Evolutionary conservation across 164 flowering plant species (phyloP), one percentile per base, ranked within the genome.

Genomic region (Annona squamosa): DNA sequence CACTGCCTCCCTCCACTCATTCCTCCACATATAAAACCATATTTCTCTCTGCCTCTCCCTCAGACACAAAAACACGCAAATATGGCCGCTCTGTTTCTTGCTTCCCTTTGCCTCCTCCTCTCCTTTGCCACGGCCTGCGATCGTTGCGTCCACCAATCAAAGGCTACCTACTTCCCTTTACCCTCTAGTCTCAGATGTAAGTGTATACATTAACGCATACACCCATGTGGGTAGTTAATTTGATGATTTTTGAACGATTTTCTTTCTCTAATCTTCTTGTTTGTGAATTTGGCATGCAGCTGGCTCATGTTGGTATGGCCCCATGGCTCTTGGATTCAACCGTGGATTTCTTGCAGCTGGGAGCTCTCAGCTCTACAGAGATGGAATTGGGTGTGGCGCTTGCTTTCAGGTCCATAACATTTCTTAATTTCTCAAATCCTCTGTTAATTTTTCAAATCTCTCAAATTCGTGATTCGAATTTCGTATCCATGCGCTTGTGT

Each of bases 301-400:
- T 80, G 99, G 97, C 64, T 89, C 97, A 18, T 95, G 99, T 81
- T 97, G 92, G 71, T 95, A 95, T 85, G 92, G 91, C 13, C 82
- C 94, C 44, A 63, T 85, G 79, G 99, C 96, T 57, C 7, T 83
- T 42, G 85, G 85, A 48, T 83, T 91, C 68, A 80, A 77, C 65
- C 80, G 80, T 12, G 97, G 94, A 62, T 71, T 80, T 68, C 67
- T 89, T 77, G 99, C 94, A 17, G 99, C 87, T 71, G 96, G 80
- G 73, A 83, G 78, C 75, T 74, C 94, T 74, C 79, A 87, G 9
- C 79, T 91, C 43, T 91, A 70, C 83, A 88, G 88, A 77, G 75
- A 86, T 47, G 99, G 99, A 37, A 88, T 91, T 82, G 96, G 94
- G 13, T 95, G 98, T 80, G 98, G 98, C 44, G 90, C 89, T 5